Evolutionary conservation across 306 rosid species (phyloP), one percentile per base, ranked within the genome.

Genomic region (Lotus japonicus): DNA sequence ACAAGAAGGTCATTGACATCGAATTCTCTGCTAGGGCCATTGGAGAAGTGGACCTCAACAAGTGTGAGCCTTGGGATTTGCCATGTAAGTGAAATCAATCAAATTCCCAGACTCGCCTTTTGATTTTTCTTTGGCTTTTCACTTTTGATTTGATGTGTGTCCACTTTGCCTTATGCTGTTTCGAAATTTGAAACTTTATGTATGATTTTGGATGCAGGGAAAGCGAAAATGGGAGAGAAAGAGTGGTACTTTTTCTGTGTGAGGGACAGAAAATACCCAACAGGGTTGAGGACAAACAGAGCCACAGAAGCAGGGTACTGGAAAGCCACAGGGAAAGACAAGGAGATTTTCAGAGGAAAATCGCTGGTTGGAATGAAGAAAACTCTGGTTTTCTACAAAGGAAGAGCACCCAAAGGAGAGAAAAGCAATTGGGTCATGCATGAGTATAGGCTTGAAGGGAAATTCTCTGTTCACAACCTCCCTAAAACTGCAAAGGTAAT

Each of bases 231-330:
- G 99, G 99, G 97, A 57, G 99, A 88, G 11, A 87, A 86, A 4
- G 95, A 95, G 35, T 95, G 97, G 97, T 95, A 95, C 83, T 95
- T 95, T 43, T 95, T 95, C 85, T 95, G 99, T n/a, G 84, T 87
- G 23, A 84, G 96, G 14, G 99, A 95, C 72, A 73, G 95, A 72
- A 95, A 95, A 71, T 95, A 95, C 82, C 99, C 99, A 55, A 95
- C 97, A 11, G 99, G 99, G 2, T 75, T 88, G 77, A 85, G 99
- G 57, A 95, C 99, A 1, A 95, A 95, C 81, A 84, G 99, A 23
- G 99, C 99, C 2, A 95, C 99, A 4, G 95, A 84, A 76, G 82
- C 95, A 9, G 99, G 99, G 5, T 95, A 95, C 58, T 95, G 99
- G 99, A 95, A 95, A 38, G 99, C 99, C 12, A 95, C 99, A 0